Evolutionary conservation across 1,284 basidiomycete species (phyloP), one percentile per base, ranked within the genome.

Genomic region (Tilletiopsis washingtonensis): DNA sequence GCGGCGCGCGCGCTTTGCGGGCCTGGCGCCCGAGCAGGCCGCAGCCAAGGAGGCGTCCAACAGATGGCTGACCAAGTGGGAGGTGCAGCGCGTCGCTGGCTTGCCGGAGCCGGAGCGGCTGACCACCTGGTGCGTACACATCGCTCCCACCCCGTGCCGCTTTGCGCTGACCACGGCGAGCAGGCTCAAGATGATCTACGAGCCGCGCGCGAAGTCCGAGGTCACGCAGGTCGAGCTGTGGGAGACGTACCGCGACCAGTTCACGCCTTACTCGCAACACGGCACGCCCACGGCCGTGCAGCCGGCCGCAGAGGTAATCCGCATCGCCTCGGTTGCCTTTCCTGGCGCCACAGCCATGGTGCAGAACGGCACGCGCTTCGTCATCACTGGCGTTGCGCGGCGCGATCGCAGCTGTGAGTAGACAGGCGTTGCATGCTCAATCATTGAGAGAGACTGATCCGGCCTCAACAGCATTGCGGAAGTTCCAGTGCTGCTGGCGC

Each of bases 141-240:
- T n/a, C n/a, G n/a, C n/a, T n/a, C n/a, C n/a, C n/a, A n/a, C n/a
- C n/a, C n/a, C n/a, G n/a, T n/a, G n/a, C n/a, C n/a, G n/a, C n/a
- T n/a, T n/a, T n/a, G n/a, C n/a, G n/a, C n/a, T n/a, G n/a, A n/a
- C n/a, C n/a, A n/a, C n/a, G n/a, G n/a, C n/a, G n/a, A n/a, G n/a
- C n/a, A n/a, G n/a, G n/a, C n/a, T n/a, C n/a, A n/a, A n/a, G n/a
- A 72, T 77, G 9, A 83, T 88, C 78, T 91, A 88, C 63, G 77
- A 83, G 9, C 75, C 81, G 19, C 81, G 82, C 51, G 71, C 81
- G 1, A 81, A 83, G 2, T 81, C 82, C 6, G 86, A 89, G 64
- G 76, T 91, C 41, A 88, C 88, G 0, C 88, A 91, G 74, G 86
- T 90, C 47, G 85, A 87, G 56, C 86, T 91, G 58, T 91, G 88